phyloP scores from a whole-genome alignment of 495 filamentous ascomycete genomes.

The Xanthoparmelia taractica region DNA sequence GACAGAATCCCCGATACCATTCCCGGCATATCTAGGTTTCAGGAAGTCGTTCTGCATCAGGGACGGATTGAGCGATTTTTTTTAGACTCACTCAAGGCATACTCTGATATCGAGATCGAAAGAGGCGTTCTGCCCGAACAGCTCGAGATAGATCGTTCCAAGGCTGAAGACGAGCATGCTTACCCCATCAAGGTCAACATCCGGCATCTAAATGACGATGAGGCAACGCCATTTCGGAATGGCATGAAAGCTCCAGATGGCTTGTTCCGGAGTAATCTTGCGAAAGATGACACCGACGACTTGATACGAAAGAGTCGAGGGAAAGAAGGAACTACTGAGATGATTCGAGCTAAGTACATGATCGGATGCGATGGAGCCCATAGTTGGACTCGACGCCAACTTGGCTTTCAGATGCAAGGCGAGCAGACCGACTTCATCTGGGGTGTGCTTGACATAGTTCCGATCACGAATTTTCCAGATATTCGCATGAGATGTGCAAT shows the following conservation, averaged over 20 bases:
- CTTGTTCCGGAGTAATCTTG: constrained; percentile 8
- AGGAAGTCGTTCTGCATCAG: constrained; percentile 49
- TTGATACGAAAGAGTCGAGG: constrained; percentile 43
- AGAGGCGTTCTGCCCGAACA: constrained; percentile 42
- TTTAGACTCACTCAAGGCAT: constrained; percentile 42
- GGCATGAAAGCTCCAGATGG: constrained; percentile 8
- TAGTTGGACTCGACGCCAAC: constrained; percentile 49
- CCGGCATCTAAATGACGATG: constrained; percentile 39
- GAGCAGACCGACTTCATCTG: constrained; percentile 59
- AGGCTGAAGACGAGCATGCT: constrained; percentile 35
- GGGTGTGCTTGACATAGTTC: constrained; percentile 59
- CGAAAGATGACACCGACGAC: constrained; percentile 37
- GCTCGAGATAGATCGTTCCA: constrained; percentile 39
- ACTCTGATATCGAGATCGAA: constrained; percentile 45
- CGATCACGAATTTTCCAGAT: constrained; percentile 64
- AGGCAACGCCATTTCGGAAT: constrained; percentile 32
- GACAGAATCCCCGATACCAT: constrained; percentile 20
- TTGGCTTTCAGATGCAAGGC: constrained; percentile 53
- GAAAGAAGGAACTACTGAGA: constrained; percentile 32
- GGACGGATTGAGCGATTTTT: constrained; percentile 51
- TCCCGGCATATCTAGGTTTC: constrained; percentile 32
- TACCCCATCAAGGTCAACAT: constrained; percentile 50
- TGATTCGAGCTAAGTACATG: constrained; percentile 54
- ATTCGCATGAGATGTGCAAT: constrained; percentile 61
- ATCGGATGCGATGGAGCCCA: constrained; percentile 63